Evolutionary conservation across 2,329 filamentous ascomycete genomes (phyloP), one percentile per base, ranked within the genome.

Genomic region (Alternaria longipes): DNA sequence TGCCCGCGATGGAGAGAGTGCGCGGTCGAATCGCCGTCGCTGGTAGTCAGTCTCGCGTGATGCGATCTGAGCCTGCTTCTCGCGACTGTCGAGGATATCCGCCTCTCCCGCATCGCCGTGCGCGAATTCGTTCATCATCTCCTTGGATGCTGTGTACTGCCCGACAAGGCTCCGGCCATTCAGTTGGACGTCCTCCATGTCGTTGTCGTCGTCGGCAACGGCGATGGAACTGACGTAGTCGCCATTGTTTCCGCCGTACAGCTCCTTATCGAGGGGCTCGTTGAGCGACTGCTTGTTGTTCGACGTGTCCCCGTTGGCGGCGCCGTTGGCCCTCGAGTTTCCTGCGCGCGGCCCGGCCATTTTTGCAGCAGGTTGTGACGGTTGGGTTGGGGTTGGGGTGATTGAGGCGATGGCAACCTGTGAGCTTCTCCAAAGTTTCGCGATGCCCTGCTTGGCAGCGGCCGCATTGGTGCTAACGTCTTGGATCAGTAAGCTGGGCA

Each of bases 21-120:
- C 74, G 63, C 95, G 93, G 77, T 97, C 90, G 79, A 97, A 96
- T 61, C 94, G 89, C 68, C 94, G 92, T 82, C 97, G 97, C 81
- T 99, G 96, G 78, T 99, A 99, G 76, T 98, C 94, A 65, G 93
- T 96, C 83, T 98, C 94, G 73, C 95, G 91, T 76, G 96, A 94
- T 63, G 90, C 85, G 75, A 99, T 98, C 72, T 94, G 90, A 59
- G 91, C 93, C 78, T 93, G 92, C 81, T 94, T 92, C 83, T 98
- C 95, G 69, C 90, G 88, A 45, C 91, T 91, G 52, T 93, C 86
- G 64, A 99, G 84, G 7, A 94, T 90, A 74, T 99, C 96, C 60
- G 94, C 93, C 81, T 97, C 94, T 77, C 97, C 94, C 26, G 94
- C 92, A 44, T 92, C 94, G 56, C 94, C 94, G 55, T 88, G 89